Evolutionary conservation across 2,329 filamentous ascomycete genomes (phyloP).

Genomic region (Helotiales sp.): DNA sequence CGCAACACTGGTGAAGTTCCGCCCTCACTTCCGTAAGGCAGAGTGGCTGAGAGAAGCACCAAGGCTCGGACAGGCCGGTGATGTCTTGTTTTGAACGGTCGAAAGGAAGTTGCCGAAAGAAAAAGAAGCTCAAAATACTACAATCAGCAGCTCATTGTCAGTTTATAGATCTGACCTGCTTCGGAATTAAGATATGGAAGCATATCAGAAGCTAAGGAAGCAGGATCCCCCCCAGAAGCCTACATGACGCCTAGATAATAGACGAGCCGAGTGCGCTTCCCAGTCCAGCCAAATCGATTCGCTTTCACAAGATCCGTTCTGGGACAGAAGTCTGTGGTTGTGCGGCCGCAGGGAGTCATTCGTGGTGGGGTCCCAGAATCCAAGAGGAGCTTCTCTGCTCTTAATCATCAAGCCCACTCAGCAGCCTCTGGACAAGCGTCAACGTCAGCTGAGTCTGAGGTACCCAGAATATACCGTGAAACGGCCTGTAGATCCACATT

Average conservation of each 20-base stretch:
- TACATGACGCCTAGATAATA: background rate
- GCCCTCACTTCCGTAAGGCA: background rate
- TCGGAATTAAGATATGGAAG: background rate
- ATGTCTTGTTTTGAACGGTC: background rate
- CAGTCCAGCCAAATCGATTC: conserved; percentile 11
- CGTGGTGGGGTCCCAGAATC: background rate
- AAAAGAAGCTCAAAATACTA: conserved; percentile 4
- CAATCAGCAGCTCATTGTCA: conserved; percentile 8
- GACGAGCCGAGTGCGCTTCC: conserved; percentile 8
- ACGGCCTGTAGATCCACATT: conserved; percentile 2
- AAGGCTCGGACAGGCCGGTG: background rate
- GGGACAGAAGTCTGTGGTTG: background rate
- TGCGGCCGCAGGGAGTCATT: background rate
- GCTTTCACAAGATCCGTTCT: background rate
- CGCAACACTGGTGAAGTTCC: background rate
- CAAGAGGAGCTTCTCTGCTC: background rate
- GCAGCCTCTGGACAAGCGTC: conserved; percentile 4
- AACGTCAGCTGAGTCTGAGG: conserved; percentile 11
- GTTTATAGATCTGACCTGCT: conserved; percentile 5
- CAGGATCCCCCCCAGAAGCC: background rate
- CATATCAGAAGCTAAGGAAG: background rate
- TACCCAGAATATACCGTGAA: background rate
- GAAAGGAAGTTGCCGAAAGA: background rate
- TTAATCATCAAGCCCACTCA: conserved; percentile 15
- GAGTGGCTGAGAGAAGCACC: background rate